These are phyloP conservation scores for Tolypocladium endophyticum DNA, from an alignment of 2,329 filamentous ascomycete species.

Conservation along the genomic window DNA sequence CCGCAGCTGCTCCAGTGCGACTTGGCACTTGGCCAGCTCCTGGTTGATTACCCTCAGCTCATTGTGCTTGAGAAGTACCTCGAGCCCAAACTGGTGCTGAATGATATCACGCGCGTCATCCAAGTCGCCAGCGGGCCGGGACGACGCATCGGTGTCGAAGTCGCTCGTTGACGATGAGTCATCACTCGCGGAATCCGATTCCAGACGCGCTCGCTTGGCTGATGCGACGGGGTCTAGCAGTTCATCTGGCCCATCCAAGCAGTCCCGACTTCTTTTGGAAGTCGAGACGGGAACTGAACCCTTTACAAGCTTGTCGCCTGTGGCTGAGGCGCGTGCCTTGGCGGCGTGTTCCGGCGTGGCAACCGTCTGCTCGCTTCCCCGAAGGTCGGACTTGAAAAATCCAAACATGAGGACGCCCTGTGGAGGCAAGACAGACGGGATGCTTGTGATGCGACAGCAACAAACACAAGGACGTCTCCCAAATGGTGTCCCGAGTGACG, in stretches of 20 bases:
- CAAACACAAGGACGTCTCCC: conserved; percentile 5
- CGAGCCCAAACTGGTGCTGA: conserved; percentile 78
- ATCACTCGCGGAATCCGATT: conserved; percentile 8
- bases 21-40: conserved; percentile 90
- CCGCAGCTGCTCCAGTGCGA: conserved; percentile 85
- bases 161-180: neutral
- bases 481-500: neutral
- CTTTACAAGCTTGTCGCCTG: conserved; percentile 7
- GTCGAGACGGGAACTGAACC: conserved; percentile 9
- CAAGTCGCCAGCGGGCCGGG: conserved; percentile 20
- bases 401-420: conserved; percentile 47
- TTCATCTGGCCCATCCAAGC: conserved; percentile 19
- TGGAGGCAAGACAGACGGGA: conserved; percentile 10
- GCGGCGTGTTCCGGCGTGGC: conserved; percentile 20
- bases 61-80: conserved; percentile 88
- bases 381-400: conserved; percentile 48
- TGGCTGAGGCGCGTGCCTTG: conserved; percentile 18
- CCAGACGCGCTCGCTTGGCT: conserved; percentile 32
- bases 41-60: conserved; percentile 91
- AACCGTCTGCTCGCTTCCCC: conserved; percentile 43
- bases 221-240: conserved; percentile 13
- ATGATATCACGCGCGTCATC: conserved; percentile 60
- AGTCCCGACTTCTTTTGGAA: conserved; percentile 29
- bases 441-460: conserved; percentile 8
- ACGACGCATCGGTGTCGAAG: neutral